Base-by-base conservation (phyloP, 2,329 filamentous ascomycete genomes). In the Colletotrichum sp. region DNA sequence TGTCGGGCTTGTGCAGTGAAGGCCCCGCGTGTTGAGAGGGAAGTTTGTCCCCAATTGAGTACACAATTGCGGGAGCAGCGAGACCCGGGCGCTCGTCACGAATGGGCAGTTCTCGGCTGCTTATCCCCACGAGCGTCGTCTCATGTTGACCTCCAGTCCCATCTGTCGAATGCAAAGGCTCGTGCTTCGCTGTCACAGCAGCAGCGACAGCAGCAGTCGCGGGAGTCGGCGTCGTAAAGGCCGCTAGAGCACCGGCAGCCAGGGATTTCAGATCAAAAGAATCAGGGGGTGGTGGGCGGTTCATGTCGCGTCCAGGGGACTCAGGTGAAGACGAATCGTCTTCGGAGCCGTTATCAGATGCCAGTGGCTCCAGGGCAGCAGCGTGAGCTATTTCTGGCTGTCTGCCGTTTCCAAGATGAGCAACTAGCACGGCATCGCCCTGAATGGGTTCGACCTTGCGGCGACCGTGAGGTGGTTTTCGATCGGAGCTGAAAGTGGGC, bases 381-480 rank as follows among this genome's bases (percentile, higher is more conserved):
- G 85, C 82, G 78, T 85, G 85, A 74, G 93, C 92, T 80, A 95
- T 90, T 67, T 95, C 92, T 67, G 90, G 92, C 78, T 88, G 87
- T 81, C 92, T 92, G 80, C 92, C 91, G 81, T 88, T 90, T 79
- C 87, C 91, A 86, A 96, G 89, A 82, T 89, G 87, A 73, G 87
- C 85, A 77, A 96, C 89, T 83, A 96, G 88, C 78, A 95, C 92
- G 79, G 88, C 91, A 89, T 94, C 92, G 79, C 90, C 91, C 81
- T 90, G 90, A 80, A 86, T 91, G 57, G 90, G 87, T 78, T 84
- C 87, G 77, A 88, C 85, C 89, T 91, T 92, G 80, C 82, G 86
- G 78, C 84, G 85, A 88, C 87, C 85, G 87, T 89, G 89, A 87
- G 87, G 85, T 81, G 87, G 88, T 82, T 86, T 87, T 83, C 84